Conservation (phyloP, 352 stramenopile species). For the Phytophthora kernoviae region DNA sequence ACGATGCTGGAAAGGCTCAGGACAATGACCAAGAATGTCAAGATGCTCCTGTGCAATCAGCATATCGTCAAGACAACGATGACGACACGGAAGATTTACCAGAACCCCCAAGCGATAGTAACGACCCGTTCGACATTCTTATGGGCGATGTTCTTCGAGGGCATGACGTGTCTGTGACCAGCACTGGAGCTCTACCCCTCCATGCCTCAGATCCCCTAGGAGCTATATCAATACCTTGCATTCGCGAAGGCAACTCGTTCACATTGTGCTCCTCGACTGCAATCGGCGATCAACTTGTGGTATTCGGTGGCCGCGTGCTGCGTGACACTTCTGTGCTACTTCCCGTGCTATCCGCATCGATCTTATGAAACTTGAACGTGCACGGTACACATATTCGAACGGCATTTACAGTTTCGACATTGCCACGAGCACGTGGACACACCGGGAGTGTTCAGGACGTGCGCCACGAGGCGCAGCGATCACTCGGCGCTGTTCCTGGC, state of each 20-base stretch:
- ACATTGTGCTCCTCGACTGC: constrained; percentile 43
- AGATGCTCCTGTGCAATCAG: not conserved
- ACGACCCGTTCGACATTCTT: constrained; percentile 34
- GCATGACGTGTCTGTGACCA: constrained; percentile 34
- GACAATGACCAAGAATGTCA: not conserved
- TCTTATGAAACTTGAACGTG: constrained; percentile 57
- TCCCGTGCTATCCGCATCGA: constrained; percentile 36
- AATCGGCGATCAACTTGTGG: constrained; percentile 35
- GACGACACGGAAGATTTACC: constrained; percentile 5
- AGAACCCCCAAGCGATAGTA: constrained; percentile 10
- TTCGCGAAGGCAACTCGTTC: constrained; percentile 65
- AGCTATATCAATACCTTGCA: constrained; percentile 52
- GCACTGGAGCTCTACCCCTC: constrained; percentile 10
- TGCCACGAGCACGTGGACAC: constrained; percentile 35
- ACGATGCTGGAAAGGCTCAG: not conserved
- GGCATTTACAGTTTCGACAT: constrained; percentile 61
- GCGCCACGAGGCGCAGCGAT: constrained; percentile 51
- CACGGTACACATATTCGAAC: constrained; percentile 66
- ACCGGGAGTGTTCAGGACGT: constrained; percentile 41
- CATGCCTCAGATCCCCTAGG: constrained; percentile 42
- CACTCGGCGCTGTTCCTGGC: constrained; percentile 60
- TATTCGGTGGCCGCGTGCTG: constrained; percentile 64
- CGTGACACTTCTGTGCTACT: constrained; percentile 54
- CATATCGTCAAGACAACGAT: not conserved
- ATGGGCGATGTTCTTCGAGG: constrained; percentile 35